Base-by-base conservation (phyloP, 139 green algal species). In the Spirogloea muscicola region DNA sequence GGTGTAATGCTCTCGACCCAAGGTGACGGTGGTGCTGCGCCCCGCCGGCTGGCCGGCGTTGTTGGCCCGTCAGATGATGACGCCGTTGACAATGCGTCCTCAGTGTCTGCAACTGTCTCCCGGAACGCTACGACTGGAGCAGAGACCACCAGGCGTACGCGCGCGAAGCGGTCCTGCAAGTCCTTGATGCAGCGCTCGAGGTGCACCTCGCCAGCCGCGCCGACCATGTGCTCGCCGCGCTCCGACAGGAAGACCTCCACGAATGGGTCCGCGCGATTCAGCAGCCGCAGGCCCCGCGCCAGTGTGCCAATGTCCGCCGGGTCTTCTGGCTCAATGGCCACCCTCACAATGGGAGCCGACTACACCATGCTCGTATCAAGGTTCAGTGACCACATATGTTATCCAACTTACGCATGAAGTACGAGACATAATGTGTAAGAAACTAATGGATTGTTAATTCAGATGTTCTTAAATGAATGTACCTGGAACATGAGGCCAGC, bases 131-230 rank as follows among this genome's bases (percentile, higher is more conserved):
- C 92, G 46, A 99, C 86, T 0, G 94, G 94, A 0, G 89, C 83
- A 3, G 93, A 98, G 46, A 97, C 94, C 39, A 88, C 67, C 31
- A 98, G 74, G 74, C 95, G 74, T 0, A 95, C 77, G 3, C 84
- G 62, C 0, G 94, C 94, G 84, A 98, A 99, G 6, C 92, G 74
- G 79, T 96, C 91, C 74, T 63, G 74, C 52, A 99, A 83, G 81
- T 99, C 94, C 76, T 95, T 93, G 49, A 99, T 78, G 70, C 91
- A 94, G 3, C 90, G 96, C 86, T 96, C 91, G 63, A 99, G 78
- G 85, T 99, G 94, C 60, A 98, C 93, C 82, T 99, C 94, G 0
- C 94, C 94, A 65, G 92, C 92, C 18, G 93, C 91, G 31, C 86
- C 88, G 33, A 98, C 58, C 63, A 98, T 87, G 61, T 80, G 74